Evolutionary conservation across 164 flowering plant species (phyloP).

Genomic region (Brasenia schreberi): DNA sequence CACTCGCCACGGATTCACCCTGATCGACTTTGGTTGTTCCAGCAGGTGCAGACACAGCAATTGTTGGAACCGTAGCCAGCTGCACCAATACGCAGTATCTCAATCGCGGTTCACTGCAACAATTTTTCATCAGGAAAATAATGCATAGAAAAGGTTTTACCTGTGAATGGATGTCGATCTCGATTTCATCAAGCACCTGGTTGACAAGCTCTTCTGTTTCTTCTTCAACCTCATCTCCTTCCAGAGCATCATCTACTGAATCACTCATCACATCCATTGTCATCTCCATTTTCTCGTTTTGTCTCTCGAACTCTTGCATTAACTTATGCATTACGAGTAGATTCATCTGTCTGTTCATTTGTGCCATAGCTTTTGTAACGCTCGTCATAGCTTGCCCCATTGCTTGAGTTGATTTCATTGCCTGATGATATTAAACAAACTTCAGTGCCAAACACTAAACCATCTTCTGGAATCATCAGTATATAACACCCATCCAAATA

Average conservation of each 20-base stretch:
- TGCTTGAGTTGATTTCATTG: conserved; percentile 82
- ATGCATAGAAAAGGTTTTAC: conserved; percentile 15
- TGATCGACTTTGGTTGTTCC: conserved; percentile 50
- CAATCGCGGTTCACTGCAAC: conserved; percentile 47
- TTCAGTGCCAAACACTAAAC: too few relatives aligned
- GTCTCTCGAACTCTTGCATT: conserved; percentile 80
- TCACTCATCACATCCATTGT: conserved; percentile 77
- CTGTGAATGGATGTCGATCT: conserved; percentile 62
- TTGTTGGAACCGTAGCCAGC: conserved; percentile 69
- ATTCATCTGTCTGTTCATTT: conserved; percentile 88
- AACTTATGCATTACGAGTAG: conserved; percentile 68
- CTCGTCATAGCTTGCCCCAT: conserved; percentile 95
- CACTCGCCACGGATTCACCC: conserved; percentile 39
- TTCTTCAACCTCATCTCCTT: conserved; percentile 84
- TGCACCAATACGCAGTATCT: conserved; percentile 25
- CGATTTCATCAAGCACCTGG: conserved; percentile 82
- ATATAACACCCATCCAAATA: too few relatives aligned
- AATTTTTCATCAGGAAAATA: conserved; percentile 53
- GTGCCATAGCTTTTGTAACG: conserved; percentile 84
- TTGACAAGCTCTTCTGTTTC: conserved; percentile 77
- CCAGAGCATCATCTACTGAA: conserved; percentile 80
- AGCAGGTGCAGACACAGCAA: conserved; percentile 51
- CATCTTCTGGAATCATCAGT: too few relatives aligned
- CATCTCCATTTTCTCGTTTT: conserved; percentile 89
- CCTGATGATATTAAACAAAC: conserved; percentile 18